Evolutionary conservation across 768 basidiomycete genomes (phyloP), one percentile per base, ranked within the genome.

Genomic region (Austroboletus eburneus): DNA sequence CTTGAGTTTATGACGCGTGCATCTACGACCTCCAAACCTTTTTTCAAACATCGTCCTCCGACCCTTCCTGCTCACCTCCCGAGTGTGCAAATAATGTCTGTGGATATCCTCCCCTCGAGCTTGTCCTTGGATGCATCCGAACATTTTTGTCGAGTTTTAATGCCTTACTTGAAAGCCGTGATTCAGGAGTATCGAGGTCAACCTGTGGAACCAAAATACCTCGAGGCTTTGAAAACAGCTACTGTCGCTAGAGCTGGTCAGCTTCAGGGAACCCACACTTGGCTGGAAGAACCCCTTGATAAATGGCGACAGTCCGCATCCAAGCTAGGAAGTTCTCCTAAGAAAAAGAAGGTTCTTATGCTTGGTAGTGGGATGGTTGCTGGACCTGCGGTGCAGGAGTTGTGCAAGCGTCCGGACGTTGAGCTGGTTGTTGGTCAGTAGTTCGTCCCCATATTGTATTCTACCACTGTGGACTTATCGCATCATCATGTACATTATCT

Each of bases 351-450:
- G 56, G 76, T 93, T 0, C 64, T 97, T 27, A 71, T 96, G 58
- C 75, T 97, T 2, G 94, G 94, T 8, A 91, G 88, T 45, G 94
- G 94, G n/a, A 91, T 96, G 83, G 94, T 97, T 17, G 91, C 92
- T 5, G 86, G 85, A 3, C 94, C 94, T 14, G 88, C 89, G 1
- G 83, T 91, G 3, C 79, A 87, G 42, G 78, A 86, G 57, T 74
- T 96, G 40, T 77, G 79, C 35, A 72, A 72, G 52, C 69, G 81
- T 45, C 54, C 59, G 0, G 85, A 90, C 52, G 68, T 93, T 0
- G 74, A 83, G 45, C 65, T 96, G 23, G 64, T 87, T 5, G 80
- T 96, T 50, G 92, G 92, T 92, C 51, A 59, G 84, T 76, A 35
- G 20, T 27, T 22, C 17, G 35, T 42, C 41, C 44, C 48, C 42